Evolutionary conservation across 1,284 basidiomycete genomes (phyloP).

Genomic region (Lentinula novae-zelandiae): DNA sequence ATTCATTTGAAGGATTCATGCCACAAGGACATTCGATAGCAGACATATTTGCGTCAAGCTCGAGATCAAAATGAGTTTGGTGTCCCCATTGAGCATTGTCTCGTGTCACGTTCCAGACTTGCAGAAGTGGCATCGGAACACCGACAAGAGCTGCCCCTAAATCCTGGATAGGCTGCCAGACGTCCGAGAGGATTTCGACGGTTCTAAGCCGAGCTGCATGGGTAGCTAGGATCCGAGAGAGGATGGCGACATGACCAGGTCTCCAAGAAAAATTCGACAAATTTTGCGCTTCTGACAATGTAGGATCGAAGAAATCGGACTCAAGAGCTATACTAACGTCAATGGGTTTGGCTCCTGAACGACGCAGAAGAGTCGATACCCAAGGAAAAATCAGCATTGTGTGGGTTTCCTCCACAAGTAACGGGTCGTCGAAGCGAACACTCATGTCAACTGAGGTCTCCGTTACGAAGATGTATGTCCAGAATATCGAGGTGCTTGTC

Average conservation of each 20-base stretch:
- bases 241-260: background rate
- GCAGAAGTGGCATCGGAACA: background rate
- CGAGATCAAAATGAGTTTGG: background rate
- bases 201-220: background rate
- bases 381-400: background rate
- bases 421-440: background rate
- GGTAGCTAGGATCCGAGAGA: background rate
- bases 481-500: background rate
- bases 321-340: background rate
- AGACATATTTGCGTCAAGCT: background rate
- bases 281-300: background rate
- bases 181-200: background rate
- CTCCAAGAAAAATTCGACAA: background rate
- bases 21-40: background rate
- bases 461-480: background rate
- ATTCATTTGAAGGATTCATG: background rate
- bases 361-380: background rate
- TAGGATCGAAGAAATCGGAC: background rate
- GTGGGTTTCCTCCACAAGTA: background rate
- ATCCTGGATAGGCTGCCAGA: background rate
- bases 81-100: background rate
- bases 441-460: background rate
- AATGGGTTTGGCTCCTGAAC: background rate
- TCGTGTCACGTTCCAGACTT: background rate
- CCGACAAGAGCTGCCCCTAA: background rate